Evolutionary conservation across 306 rosid species (phyloP), one percentile per base, ranked within the genome.

Genomic region (Delonix regia): DNA sequence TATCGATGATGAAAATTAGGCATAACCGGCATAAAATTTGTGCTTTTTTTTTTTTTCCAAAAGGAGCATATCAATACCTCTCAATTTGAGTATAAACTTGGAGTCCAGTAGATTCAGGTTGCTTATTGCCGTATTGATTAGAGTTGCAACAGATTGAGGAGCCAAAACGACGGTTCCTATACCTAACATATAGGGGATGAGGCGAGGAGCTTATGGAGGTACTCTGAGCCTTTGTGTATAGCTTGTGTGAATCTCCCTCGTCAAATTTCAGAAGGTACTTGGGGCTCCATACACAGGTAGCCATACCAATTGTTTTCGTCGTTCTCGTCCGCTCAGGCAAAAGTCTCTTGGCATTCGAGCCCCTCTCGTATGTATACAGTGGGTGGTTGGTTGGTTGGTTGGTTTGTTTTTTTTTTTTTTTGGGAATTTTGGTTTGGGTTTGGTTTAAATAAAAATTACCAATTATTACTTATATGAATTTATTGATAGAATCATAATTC

Each of bases 71-170:
- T 13, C 15, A 45, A 22, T 18, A 92, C 99, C 93, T 95, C 85
- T 92, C 99, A 56, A 95, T 92, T 71, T 87, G 94, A 10, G 94
- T 48, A 83, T 95, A 95, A 74, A 92, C 87, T 81, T 95, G 93
- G 81, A 95, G 79, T 27, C 90, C 87, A 44, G 88, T 80, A 0
- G 93, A 84, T 78, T 84, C 78, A 3, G 77, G 86, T 36, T 78
- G 83, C 67, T 69, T 69, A 25, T 45, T 18, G 66, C 44, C n/a
- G 39, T 81, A 45, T 7, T 86, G 83, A 25, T 86, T 76, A 27
- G 49, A 78, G 72, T 38, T 88, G 65, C 89, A 90, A 45, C 3
- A 79, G 73, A 88, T 83, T 80, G 79, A 60, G 51, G 74, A 51
- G 27, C 49, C 15, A 27, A 70, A 56, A 24, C 75, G 69, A 79